Conservation (phyloP, 306 rosid species). For the Parietaria judaica region DNA sequence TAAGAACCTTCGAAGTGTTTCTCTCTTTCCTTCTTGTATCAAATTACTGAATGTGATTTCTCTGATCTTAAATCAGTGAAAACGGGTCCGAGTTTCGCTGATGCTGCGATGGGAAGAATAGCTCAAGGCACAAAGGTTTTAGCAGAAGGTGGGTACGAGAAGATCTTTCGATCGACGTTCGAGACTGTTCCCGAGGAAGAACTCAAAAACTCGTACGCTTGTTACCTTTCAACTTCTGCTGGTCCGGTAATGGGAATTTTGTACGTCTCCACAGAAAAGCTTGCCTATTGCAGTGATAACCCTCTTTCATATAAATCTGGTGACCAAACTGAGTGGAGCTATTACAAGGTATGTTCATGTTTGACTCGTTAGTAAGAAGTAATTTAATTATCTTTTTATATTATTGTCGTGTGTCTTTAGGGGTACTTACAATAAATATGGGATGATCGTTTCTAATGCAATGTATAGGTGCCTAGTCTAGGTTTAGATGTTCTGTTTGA, state of each 20-base stretch:
- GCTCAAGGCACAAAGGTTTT: conserved; percentile 92
- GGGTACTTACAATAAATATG: no score
- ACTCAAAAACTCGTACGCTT: conserved; percentile 76
- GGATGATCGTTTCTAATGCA: no score
- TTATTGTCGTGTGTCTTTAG: no score
- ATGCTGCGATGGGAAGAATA: conserved; percentile 94
- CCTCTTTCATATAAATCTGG: conserved; percentile 68
- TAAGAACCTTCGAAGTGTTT: no score
- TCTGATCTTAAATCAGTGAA: conserved; percentile 42
- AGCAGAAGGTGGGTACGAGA: conserved; percentile 91
- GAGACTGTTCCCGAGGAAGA: conserved; percentile 67
- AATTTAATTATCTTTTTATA: not conserved
- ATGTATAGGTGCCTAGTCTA: no score
- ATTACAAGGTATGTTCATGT: conserved; percentile 70
- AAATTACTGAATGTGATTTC: conserved; percentile 11
- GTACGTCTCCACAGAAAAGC: conserved; percentile 64
- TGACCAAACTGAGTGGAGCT: conserved; percentile 71
- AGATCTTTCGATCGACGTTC: conserved; percentile 64
- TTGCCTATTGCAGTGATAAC: conserved; percentile 82
- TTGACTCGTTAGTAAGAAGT: not conserved
- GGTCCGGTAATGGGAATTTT: conserved; percentile 71
- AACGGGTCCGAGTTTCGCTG: conserved; percentile 86
- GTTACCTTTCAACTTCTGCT: conserved; percentile 86
- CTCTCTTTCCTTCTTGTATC: not conserved
- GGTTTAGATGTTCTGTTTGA: no score